A percentile compares a stretch with the other conserved stretches of the same genome.
Conservation (phyloP, 768 basidiomycete genomes). For the Strobilomyces dryophilus region DNA sequence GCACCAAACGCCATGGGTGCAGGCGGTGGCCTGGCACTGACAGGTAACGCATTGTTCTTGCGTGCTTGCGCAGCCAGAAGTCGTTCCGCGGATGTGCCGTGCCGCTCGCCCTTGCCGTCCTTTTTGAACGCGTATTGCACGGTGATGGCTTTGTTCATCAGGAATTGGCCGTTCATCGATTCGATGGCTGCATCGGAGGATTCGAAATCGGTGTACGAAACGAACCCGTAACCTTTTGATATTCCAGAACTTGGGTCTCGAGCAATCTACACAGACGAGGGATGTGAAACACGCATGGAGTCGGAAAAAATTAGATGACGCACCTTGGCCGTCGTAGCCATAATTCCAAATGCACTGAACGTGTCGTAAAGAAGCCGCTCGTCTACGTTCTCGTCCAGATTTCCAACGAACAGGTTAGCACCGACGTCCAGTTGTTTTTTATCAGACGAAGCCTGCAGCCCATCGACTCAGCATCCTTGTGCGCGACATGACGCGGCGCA, state of each 20-base stretch:
- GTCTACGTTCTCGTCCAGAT: slow-evolving; percentile 92
- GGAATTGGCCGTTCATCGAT: slow-evolving; percentile 95
- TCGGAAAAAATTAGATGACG: slow-evolving; percentile 11
- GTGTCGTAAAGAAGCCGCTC: slow-evolving; percentile 92
- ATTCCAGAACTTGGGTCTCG: slow-evolving; percentile 79
- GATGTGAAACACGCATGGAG: neutral
- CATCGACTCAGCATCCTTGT: slow-evolving; percentile 8
- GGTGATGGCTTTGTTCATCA: slow-evolving; percentile 97
- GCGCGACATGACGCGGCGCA: slow-evolving; percentile 33
- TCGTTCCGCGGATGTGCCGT: slow-evolving; percentile 95
- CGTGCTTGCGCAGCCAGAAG: slow-evolving; percentile 92
- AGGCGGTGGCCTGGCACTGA: slow-evolving; percentile 69
- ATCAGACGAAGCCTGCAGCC: slow-evolving; percentile 84
- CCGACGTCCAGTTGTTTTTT: slow-evolving; percentile 98
- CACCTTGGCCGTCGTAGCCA: slow-evolving; percentile 86
- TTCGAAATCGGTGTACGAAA: slow-evolving; percentile 97
- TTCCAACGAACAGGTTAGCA: slow-evolving; percentile 95
- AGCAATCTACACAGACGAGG: slow-evolving; percentile 59
- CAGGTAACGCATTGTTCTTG: slow-evolving; percentile 89
- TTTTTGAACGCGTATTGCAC: slow-evolving; percentile 99
- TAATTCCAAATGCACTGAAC: slow-evolving; percentile 90
- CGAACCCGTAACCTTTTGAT: slow-evolving; percentile 97
- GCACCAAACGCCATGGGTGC: slow-evolving; percentile 70
- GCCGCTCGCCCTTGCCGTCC: slow-evolving; percentile 96
- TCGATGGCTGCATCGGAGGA: slow-evolving; percentile 95